Evolutionary conservation across 192 early-diverging fungal species (phyloP).

Genomic region (Coemansia sp.): DNA sequence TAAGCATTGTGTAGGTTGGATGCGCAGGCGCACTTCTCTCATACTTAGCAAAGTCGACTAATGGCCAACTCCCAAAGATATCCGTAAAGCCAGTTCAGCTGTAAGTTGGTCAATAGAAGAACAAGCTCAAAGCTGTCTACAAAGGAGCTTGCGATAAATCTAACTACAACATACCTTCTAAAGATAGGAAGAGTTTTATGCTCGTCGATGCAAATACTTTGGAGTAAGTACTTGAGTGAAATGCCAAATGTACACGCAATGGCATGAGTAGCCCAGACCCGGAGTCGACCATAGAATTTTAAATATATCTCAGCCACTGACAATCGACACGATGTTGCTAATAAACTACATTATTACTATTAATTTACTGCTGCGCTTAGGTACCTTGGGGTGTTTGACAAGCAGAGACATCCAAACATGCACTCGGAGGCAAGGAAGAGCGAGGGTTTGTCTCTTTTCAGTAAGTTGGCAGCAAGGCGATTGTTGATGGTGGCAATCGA

Average conservation of each 20-base stretch:
- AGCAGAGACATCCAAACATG: slow-evolving; percentile 83
- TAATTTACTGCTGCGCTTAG: slow-evolving; percentile 51
- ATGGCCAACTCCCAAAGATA: not conserved
- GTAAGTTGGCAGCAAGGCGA: slow-evolving; percentile 41
- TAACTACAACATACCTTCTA: not conserved
- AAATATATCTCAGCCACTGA: too few species aligned
- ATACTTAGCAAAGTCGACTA: slow-evolving; percentile 11
- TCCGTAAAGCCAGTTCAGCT: not conserved
- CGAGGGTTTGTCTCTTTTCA: slow-evolving; percentile 77
- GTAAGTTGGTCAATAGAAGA: slow-evolving; percentile 6
- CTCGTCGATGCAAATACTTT: slow-evolving; percentile 19
- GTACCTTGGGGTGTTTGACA: slow-evolving; percentile 79
- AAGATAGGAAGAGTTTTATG: slow-evolving; percentile 31
- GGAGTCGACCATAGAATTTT: too few species aligned
- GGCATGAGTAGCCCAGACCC: not conserved
- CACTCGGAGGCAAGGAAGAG: slow-evolving; percentile 63
- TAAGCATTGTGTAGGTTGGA: slow-evolving; percentile 26
- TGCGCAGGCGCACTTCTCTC: slow-evolving; percentile 39
- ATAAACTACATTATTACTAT: too few species aligned
- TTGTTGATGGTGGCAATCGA: too few species aligned
- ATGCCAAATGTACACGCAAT: not conserved
- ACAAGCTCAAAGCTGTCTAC: too few species aligned
- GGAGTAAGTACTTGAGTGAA: slow-evolving; percentile 13
- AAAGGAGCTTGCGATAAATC: not conserved
- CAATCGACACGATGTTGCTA: too few species aligned